These are phyloP conservation scores for Cordia subcordata DNA, from an alignment of 257 asterid genomes.

Conservation along the genomic window DNA sequence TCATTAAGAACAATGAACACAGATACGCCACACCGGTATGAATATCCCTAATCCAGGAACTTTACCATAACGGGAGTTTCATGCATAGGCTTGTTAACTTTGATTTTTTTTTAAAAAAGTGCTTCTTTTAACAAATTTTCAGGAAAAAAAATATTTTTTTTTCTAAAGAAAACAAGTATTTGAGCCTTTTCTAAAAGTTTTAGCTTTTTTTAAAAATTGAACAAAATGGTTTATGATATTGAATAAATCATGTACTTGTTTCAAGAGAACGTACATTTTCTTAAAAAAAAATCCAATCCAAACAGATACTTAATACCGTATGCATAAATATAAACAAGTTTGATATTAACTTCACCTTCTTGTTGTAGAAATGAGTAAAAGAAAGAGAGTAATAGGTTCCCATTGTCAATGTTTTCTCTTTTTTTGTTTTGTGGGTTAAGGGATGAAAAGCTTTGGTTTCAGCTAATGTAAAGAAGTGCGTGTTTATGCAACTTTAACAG, in stretches of 20 bases:
- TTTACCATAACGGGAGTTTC: not conserved
- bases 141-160: too few species aligned
- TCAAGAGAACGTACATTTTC: too few species aligned
- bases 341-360: constrained; percentile 36
- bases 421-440: constrained; percentile 8
- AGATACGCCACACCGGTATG: not conserved
- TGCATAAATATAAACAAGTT: not conserved
- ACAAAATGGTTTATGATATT: too few species aligned
- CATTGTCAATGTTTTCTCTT: constrained; percentile 27
- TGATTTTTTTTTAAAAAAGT: too few species aligned
- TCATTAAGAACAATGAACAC: constrained; percentile 1
- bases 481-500: constrained; percentile 5
- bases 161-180: too few species aligned
- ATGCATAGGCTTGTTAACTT: too few species aligned
- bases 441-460: not conserved
- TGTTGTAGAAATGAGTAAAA: constrained; percentile 30
- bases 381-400: constrained; percentile 15
- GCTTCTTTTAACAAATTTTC: too few species aligned
- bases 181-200: too few species aligned
- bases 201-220: too few species aligned
- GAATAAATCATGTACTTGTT: too few species aligned
- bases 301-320: not conserved
- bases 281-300: too few species aligned
- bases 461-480: not conserved
- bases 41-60: not conserved